These are phyloP conservation scores for Penicillium angulare DNA, from an alignment of 495 filamentous ascomycete genomes.

Conservation along the genomic window DNA sequence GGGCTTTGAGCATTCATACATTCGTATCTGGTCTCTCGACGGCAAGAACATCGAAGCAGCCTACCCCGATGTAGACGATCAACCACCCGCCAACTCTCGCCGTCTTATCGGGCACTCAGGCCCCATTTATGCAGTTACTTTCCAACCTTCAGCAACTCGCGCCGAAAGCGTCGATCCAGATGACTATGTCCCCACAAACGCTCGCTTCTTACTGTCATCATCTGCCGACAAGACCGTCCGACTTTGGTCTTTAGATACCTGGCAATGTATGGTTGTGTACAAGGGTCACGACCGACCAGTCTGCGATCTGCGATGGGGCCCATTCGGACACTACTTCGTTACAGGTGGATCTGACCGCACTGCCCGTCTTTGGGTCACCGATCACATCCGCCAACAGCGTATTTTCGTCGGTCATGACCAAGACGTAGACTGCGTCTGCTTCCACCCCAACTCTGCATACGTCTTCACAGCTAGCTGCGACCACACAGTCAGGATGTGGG, in stretches of 20 bases:
- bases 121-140: conserved; percentile 84
- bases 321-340: conserved; percentile 94
- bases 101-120: conserved; percentile 90
- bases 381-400: conserved; percentile 84
- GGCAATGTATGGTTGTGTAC: conserved; percentile 87
- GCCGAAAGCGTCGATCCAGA: conserved; percentile 45
- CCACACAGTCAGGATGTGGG: conserved; percentile 95
- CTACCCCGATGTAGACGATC: conserved; percentile 39
- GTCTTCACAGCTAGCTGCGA: conserved; percentile 88
- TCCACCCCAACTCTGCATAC: conserved; percentile 91
- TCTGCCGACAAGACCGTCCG: conserved; percentile 85
- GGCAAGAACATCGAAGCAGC: conserved; percentile 61
- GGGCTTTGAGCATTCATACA: conserved; percentile 89
- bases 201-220: conserved; percentile 77
- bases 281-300: conserved; percentile 86
- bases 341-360: conserved; percentile 84
- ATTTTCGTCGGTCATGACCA: conserved; percentile 91
- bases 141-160: conserved; percentile 71
- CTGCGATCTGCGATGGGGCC: conserved; percentile 87
- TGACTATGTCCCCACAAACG: conserved; percentile 54
- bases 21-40: conserved; percentile 87
- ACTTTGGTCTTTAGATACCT: conserved; percentile 89
- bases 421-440: conserved; percentile 78
- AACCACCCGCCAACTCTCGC: conserved; percentile 60
- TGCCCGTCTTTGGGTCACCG: conserved; percentile 84